phyloP scores from a whole-genome alignment of 2,329 filamentous ascomycete genomes.

The Apiospora pterosperma region DNA sequence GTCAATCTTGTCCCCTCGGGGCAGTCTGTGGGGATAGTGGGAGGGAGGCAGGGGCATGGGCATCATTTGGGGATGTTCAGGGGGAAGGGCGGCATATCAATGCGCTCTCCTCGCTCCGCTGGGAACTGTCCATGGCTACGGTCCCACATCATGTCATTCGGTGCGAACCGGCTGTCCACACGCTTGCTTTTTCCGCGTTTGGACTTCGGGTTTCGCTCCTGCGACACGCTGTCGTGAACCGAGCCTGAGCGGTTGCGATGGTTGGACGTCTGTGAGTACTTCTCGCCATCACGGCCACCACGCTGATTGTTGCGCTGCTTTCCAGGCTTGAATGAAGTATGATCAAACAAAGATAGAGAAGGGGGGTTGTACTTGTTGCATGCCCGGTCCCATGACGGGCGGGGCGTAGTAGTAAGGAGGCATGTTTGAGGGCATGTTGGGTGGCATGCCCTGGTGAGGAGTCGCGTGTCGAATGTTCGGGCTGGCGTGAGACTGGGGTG shows the following conservation, averaged over 20 bases:
- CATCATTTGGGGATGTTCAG: background rate
- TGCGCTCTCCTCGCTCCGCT: slow-evolving; percentile 8
- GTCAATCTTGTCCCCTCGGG: slow-evolving; percentile 35
- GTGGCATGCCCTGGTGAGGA: slow-evolving; percentile 32
- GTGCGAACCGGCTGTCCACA: slow-evolving; percentile 32
- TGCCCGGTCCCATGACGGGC: slow-evolving; percentile 56
- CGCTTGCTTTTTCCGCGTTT: slow-evolving; percentile 43
- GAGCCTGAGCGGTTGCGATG: slow-evolving; percentile 30
- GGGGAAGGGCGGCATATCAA: background rate
- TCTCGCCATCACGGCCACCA: slow-evolving; percentile 44
- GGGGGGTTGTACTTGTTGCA: slow-evolving; percentile 58
- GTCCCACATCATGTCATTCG: slow-evolving; percentile 12
- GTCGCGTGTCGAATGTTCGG: slow-evolving; percentile 58
- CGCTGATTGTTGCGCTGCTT: slow-evolving; percentile 37
- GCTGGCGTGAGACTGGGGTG: slow-evolving; percentile 38
- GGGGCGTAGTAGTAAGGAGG: slow-evolving; percentile 57
- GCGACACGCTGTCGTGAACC: slow-evolving; percentile 27
- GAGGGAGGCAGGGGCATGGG: background rate
- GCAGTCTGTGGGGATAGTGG: background rate
- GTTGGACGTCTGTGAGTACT: slow-evolving; percentile 34
- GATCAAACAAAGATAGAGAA: slow-evolving; percentile 32
- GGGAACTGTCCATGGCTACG: slow-evolving; percentile 7
- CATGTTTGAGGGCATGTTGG: slow-evolving; percentile 62
- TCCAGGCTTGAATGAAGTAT: slow-evolving; percentile 33
- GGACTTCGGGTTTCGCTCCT: slow-evolving; percentile 33